These are phyloP conservation scores for Cercophora newfieldiana DNA, from an alignment of 495 filamentous ascomycete species.

Conservation along the genomic window DNA sequence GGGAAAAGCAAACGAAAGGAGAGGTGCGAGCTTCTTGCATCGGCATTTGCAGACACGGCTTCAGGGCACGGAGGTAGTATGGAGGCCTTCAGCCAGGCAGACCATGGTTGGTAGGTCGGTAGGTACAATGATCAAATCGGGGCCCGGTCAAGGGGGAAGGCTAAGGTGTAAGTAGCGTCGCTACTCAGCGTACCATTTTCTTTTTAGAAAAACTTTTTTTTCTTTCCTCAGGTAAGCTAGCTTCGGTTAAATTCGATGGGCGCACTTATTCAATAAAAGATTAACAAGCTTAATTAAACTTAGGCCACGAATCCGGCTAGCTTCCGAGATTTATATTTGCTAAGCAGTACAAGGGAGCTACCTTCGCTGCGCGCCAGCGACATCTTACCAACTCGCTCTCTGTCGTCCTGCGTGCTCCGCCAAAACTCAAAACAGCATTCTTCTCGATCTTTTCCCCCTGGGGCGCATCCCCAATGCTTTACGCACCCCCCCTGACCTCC, in stretches of 20 bases:
- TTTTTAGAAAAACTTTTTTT: conserved; percentile 23
- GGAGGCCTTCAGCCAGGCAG: neutral
- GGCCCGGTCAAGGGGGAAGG: neutral
- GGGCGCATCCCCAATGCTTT: neutral
- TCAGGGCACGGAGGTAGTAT: neutral
- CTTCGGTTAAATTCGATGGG: conserved; percentile 31
- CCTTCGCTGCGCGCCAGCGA: neutral
- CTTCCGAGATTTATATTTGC: conserved; percentile 32
- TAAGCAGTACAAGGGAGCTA: conserved; percentile 20
- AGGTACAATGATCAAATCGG: neutral
- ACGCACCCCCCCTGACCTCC: neutral
- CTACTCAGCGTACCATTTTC: neutral
- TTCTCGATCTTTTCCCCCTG: neutral
- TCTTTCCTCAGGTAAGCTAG: conserved; percentile 22
- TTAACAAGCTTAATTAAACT: conserved; percentile 31
- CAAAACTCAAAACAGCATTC: neutral
- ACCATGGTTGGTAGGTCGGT: neutral
- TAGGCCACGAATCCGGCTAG: conserved; percentile 28
- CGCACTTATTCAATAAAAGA: conserved; percentile 30
- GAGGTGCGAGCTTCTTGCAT: too few species aligned
- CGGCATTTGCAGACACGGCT: neutral
- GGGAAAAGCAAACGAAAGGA: neutral
- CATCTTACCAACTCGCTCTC: neutral
- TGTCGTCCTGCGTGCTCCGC: neutral
- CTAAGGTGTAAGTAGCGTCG: conserved; percentile 8